A percentile compares a stretch with the other conserved stretches of the same genome.
These are phyloP conservation scores for Oidiodendron maius DNA, from an alignment of 495 filamentous ascomycete species.

Conservation along the genomic window DNA sequence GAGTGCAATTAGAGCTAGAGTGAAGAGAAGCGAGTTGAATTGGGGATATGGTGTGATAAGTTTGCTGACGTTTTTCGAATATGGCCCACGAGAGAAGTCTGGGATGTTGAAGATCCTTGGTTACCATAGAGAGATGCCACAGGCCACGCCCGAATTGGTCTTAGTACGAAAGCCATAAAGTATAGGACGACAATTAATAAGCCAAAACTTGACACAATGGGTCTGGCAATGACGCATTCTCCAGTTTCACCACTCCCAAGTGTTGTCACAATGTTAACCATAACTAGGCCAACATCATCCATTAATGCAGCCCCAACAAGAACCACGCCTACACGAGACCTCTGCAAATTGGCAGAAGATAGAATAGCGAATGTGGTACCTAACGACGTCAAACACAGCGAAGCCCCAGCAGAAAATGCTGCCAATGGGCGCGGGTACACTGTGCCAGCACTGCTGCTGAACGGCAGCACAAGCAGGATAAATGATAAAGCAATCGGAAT, in stretches of 20 bases:
- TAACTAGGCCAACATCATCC: conserved; percentile 76
- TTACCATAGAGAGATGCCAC: neutral
- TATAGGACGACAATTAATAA: conserved; percentile 18
- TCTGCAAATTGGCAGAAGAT: conserved; percentile 35
- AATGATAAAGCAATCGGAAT: conserved; percentile 67
- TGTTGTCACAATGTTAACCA: conserved; percentile 55
- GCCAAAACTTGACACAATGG: conserved; percentile 25
- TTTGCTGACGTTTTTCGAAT: neutral
- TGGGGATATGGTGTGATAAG: neutral
- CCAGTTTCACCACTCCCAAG: conserved; percentile 28
- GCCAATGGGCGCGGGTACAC: conserved; percentile 16
- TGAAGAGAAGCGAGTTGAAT: conserved; percentile 12
- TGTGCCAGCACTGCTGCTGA: conserved; percentile 1
- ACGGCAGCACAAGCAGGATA: conserved; percentile 36
- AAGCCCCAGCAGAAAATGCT: conserved; percentile 70
- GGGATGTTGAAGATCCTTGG: neutral
- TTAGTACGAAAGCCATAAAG: conserved; percentile 15
- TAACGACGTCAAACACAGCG: conserved; percentile 69
- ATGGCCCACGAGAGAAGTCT: neutral
- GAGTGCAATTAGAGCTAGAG: conserved; percentile 41
- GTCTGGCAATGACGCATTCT: conserved; percentile 21
- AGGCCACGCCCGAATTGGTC: conserved; percentile 9
- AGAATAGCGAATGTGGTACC: conserved; percentile 78
- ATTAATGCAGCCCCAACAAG: conserved; percentile 71
- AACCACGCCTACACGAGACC: conserved; percentile 62